Evolutionary conservation across 2,329 filamentous ascomycete species (phyloP), one percentile per base, ranked within the genome.

Genomic region (Calonectria crousiana): DNA sequence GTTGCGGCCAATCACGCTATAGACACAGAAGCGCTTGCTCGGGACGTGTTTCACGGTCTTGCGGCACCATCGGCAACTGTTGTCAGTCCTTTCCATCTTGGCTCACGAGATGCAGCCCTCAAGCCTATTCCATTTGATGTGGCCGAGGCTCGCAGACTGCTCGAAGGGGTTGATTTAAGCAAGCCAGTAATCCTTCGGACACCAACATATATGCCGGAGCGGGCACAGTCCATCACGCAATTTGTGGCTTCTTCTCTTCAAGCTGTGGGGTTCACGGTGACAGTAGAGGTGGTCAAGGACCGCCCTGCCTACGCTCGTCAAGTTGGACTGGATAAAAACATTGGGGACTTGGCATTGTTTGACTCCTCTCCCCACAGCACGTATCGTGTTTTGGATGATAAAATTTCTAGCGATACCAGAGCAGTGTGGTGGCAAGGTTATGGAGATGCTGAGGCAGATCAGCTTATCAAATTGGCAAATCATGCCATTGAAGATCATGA

Each of bases 381-480:
- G 26, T 67, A 67, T 38, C 64, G 64, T 38, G 47, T 67, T n/a
- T 34, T 67, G 41, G 64, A 67, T 36, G 64, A 67, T 9, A 51
- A 67, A 16, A 67, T 67, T 34, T 67, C 64, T 3, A 67, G 64
- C 14, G 30, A 2, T 11, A 52, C 64, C 6, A 32, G n/a, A 18
- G 64, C 47, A 28, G 64, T 67, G 64, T 67, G 64, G 64, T 67
- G 64, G 64, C 64, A 67, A 20, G 64, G 64, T 6, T 51, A 67
- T 38, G 11, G 38, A 14, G 47, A 67, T 36, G 18, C 30, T 3
- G 47, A 67, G 32, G 64, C 14, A 4, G 64, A 67, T 67, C 28
- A 20, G n/a, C 47, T 38, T 9, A 67, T 67, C n/a, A 52, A 67
- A 67, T 4, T 16, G n/a, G 64, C 64, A 52, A 67, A 67, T 36